Percentiles rank a stretch among this genome's conserved stretches.
Evolutionary conservation across 495 filamentous ascomycete species (phyloP).

Genomic region (Xylaria longipes): DNA sequence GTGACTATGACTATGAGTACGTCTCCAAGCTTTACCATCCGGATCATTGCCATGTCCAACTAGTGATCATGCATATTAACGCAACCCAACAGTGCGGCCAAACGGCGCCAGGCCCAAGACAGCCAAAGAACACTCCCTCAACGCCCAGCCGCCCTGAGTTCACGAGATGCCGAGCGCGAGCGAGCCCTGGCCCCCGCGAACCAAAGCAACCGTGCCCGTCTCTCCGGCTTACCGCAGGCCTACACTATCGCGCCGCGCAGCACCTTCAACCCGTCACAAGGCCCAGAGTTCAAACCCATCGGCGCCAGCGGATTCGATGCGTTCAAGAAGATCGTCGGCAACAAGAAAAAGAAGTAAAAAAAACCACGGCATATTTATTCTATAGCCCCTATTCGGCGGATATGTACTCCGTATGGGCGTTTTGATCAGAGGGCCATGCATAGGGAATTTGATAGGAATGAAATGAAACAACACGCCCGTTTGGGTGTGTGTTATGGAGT

Average conservation of each 20-base stretch:
- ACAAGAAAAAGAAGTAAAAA: slow-evolving; percentile 64
- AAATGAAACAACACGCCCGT: not conserved
- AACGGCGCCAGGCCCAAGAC: slow-evolving; percentile 48
- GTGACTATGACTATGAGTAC: slow-evolving; percentile 60
- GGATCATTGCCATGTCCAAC: slow-evolving; percentile 41
- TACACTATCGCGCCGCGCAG: slow-evolving; percentile 81
- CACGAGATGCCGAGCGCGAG: slow-evolving; percentile 69
- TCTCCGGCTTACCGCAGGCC: slow-evolving; percentile 71
- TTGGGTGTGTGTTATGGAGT: not conserved
- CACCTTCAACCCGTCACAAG: slow-evolving; percentile 53
- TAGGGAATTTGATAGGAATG: not conserved
- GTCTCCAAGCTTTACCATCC: slow-evolving; percentile 26
- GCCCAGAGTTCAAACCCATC: slow-evolving; percentile 61
- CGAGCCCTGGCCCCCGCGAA: slow-evolving; percentile 72
- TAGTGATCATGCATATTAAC: slow-evolving; percentile 35
- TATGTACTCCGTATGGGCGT: not conserved
- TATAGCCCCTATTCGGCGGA: not conserved
- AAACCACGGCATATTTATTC: not conserved
- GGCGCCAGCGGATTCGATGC: slow-evolving; percentile 78
- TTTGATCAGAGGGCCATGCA: not conserved
- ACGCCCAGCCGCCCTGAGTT: slow-evolving; percentile 47
- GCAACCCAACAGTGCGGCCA: slow-evolving; percentile 56
- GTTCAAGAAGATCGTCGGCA: slow-evolving; percentile 80
- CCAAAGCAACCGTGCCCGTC: slow-evolving; percentile 73
- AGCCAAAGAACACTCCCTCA: slow-evolving; percentile 55